Evolutionary conservation across 768 basidiomycete species (phyloP).

Genomic region (Botryobasidium botryosum): DNA sequence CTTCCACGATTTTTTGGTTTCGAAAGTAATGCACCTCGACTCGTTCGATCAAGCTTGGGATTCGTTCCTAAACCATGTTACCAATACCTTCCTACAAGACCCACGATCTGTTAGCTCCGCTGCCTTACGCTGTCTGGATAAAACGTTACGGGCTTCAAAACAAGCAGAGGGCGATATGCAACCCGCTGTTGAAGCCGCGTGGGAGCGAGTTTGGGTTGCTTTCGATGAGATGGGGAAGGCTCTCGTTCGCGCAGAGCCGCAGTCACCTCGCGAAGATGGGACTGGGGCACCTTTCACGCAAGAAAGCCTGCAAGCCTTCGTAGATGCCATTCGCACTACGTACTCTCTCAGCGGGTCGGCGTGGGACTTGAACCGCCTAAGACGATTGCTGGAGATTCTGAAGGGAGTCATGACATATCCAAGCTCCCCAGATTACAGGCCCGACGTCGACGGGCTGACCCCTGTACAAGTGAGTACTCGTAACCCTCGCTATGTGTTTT

Average conservation of each 20-base stretch:
- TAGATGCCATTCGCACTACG: constrained; percentile 50
- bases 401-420: constrained; percentile 63
- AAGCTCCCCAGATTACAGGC: constrained; percentile 69
- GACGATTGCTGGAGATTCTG: constrained; percentile 55
- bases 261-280: constrained; percentile 11
- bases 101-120: constrained; percentile 57
- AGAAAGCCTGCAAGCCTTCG: constrained; percentile 68
- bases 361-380: constrained; percentile 49
- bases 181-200: constrained; percentile 27
- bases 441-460: constrained; percentile 67
- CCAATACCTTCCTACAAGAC: constrained; percentile 51
- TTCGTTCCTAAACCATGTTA: constrained; percentile 53
- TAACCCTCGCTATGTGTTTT: neutral
- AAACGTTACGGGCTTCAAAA: constrained; percentile 46
- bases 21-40: constrained; percentile 54
- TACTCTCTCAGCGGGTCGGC: constrained; percentile 35
- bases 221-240: constrained; percentile 49
- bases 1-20: constrained; percentile 59
- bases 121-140: constrained; percentile 72
- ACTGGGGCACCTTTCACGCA: constrained; percentile 46
- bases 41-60: constrained; percentile 61
- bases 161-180: constrained; percentile 14
- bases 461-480: constrained; percentile 49
- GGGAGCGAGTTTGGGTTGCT: constrained; percentile 52
- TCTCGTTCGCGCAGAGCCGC: constrained; percentile 14